Percentiles rank a stretch among this genome's conserved stretches.
phyloP scores from a whole-genome alignment of 805 yeast genomes.

The Maudiozyma pseudohumilis region DNA sequence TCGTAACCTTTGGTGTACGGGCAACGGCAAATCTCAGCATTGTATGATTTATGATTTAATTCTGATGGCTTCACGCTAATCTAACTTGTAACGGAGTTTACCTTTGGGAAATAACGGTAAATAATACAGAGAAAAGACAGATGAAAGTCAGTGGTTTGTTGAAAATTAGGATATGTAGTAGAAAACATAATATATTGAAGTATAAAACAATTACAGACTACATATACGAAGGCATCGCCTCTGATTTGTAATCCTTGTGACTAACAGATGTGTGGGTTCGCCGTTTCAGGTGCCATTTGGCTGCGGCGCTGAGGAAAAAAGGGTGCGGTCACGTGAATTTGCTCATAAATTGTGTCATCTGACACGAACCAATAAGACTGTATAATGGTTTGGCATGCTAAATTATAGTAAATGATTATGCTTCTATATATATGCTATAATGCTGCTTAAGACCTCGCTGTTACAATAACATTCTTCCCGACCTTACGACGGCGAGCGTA shows the following conservation, averaged over 20 bases:
- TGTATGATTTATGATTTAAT: no score
- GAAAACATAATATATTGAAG: no score
- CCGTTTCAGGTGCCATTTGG: neutral
- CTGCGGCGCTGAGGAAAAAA: neutral
- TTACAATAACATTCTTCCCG: constrained; percentile 35
- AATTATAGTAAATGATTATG: neutral
- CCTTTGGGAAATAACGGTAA: no score
- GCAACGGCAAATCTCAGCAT: neutral
- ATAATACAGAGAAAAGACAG: no score
- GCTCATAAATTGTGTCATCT: neutral
- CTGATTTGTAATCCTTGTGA: no score
- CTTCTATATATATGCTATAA: neutral
- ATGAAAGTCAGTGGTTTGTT: no score
- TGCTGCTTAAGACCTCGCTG: constrained; percentile 20
- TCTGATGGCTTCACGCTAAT: no score
- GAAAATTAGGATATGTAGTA: no score
- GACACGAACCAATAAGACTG: neutral
- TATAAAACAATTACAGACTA: neutral
- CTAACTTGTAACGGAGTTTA: no score
- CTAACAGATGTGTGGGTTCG: no score
- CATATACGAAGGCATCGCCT: no score
- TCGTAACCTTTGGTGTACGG: neutral
- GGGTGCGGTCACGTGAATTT: neutral
- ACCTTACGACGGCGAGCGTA: constrained; percentile 42
- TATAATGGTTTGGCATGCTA: neutral